Percentiles rank a stretch among this genome's conserved stretches.
Evolutionary conservation across 768 basidiomycete species (phyloP).

Genomic region (Lactarius pseudohatsudake): DNA sequence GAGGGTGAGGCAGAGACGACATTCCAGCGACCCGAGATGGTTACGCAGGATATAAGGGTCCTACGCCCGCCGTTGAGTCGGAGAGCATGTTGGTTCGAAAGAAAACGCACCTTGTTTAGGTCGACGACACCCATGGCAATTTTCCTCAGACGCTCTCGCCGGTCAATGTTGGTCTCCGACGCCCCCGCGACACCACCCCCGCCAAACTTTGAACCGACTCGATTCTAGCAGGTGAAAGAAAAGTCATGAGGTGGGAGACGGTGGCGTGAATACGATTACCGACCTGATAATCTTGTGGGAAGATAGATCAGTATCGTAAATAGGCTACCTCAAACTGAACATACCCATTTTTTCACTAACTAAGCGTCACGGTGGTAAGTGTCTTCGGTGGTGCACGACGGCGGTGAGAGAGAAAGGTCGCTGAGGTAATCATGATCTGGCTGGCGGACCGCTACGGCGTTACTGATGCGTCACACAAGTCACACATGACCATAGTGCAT

Average conservation of each 20-base stretch:
- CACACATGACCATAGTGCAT: too few species aligned
- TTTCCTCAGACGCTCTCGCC: constrained; percentile 91
- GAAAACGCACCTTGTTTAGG: constrained; percentile 79
- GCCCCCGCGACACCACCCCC: constrained; percentile 95
- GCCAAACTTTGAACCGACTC: constrained; percentile 93
- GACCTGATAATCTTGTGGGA: constrained; percentile 26
- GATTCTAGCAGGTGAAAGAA: constrained; percentile 55
- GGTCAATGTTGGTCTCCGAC: constrained; percentile 92
- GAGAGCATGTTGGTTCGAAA: not conserved
- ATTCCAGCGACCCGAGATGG: constrained; percentile 97
- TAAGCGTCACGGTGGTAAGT: not conserved
- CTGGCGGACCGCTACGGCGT: too few species aligned
- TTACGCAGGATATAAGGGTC: constrained; percentile 99
- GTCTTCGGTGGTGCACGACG: not conserved
- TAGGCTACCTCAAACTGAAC: not conserved
- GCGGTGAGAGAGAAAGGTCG: not conserved
- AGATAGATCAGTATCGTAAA: not conserved
- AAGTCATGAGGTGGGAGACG: not conserved
- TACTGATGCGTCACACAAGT: too few species aligned
- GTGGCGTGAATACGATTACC: not conserved
- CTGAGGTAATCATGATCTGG: constrained; percentile 12
- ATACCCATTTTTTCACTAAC: constrained; percentile 24
- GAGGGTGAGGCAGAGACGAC: constrained; percentile 93
- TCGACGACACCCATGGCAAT: constrained; percentile 97
- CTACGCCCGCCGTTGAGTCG: constrained; percentile 38